A percentile compares a stretch with the other conserved stretches of the same genome.
Conservation (phyloP, 495 filamentous ascomycete genomes). For the Umbilicaria muhlenbergii region DNA sequence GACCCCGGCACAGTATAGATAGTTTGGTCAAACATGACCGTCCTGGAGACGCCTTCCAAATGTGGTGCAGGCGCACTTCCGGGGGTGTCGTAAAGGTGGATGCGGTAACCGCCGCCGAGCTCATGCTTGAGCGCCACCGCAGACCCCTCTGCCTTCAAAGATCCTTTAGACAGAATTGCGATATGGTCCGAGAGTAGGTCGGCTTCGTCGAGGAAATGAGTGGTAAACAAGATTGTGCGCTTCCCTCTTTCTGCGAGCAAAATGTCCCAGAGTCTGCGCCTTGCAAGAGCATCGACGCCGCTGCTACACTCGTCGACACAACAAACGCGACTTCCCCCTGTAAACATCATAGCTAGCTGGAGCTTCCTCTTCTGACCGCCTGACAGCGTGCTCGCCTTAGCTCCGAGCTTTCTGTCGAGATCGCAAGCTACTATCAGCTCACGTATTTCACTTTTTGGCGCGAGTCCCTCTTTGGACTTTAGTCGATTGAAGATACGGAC, state of each 20-base stretch:
- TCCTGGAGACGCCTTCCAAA: slow-evolving; percentile 37
- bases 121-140: slow-evolving; percentile 58
- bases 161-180: slow-evolving; percentile 60
- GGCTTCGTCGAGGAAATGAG: slow-evolving; percentile 70
- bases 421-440: slow-evolving; percentile 52
- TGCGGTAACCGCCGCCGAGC: slow-evolving; percentile 60
- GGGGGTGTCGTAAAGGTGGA: slow-evolving; percentile 45
- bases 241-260: slow-evolving; percentile 61
- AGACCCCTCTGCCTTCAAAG: slow-evolving; percentile 53
- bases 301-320: slow-evolving; percentile 79
- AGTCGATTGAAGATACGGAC: slow-evolving; percentile 62
- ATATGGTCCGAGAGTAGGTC: slow-evolving; percentile 65
- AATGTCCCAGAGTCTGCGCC: slow-evolving; percentile 84
- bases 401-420: slow-evolving; percentile 49
- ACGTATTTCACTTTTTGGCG: slow-evolving; percentile 35
- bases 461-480: slow-evolving; percentile 40
- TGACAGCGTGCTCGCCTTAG: slow-evolving; percentile 53
- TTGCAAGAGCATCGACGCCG: slow-evolving; percentile 65
- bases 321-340: slow-evolving; percentile 68
- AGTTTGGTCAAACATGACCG: slow-evolving; percentile 48
- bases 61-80: slow-evolving; percentile 28
- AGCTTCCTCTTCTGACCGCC: slow-evolving; percentile 82
- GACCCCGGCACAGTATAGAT: slow-evolving; percentile 53
- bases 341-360: slow-evolving; percentile 90
- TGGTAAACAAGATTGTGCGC: slow-evolving; percentile 70